Percentiles rank a stretch among this genome's conserved stretches.
Conservation (phyloP, 768 basidiomycete genomes). For the Galerina marginata region DNA sequence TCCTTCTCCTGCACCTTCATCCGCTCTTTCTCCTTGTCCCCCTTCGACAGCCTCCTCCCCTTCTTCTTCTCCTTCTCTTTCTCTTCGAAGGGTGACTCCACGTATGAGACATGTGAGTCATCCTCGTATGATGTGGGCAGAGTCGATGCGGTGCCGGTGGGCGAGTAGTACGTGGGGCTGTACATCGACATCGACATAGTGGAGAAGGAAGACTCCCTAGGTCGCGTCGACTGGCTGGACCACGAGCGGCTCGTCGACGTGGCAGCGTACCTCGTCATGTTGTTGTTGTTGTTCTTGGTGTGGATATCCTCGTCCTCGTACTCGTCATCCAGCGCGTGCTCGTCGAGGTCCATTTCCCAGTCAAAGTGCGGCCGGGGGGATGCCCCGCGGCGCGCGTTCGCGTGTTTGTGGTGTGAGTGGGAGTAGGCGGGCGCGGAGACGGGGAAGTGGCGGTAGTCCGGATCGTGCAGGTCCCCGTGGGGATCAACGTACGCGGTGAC, state of each 20-base stretch:
- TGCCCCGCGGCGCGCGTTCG: conserved; percentile 1
- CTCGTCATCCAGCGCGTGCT: conserved; percentile 32
- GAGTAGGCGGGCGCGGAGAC: conserved; percentile 35
- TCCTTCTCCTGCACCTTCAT: conserved; percentile 4
- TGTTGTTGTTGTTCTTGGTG: not conserved
- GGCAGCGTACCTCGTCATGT: conserved; percentile 21
- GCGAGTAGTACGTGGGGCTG: conserved; percentile 19
- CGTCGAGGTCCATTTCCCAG: conserved; percentile 27
- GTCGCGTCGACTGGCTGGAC: conserved; percentile 11
- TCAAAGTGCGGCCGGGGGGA: conserved; percentile 24
- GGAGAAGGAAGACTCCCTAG: conserved; percentile 11
- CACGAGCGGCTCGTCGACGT: conserved; percentile 23
- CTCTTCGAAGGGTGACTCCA: conserved; percentile 23
- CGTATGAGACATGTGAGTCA: conserved; percentile 28
- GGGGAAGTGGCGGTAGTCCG: conserved; percentile 71
- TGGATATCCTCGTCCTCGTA: conserved; percentile 24
- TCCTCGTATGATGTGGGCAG: conserved; percentile 34
- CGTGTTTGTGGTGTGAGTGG: not conserved
- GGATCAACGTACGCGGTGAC: conserved; percentile 60
- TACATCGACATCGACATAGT: conserved; percentile 5
- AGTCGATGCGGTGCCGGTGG: conserved; percentile 25
- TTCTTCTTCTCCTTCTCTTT: conserved; percentile 25
- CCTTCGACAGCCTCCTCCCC: conserved; percentile 15
- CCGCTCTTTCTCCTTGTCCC: conserved; percentile 19
- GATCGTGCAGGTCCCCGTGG: conserved; percentile 68